Evolutionary conservation across 192 early-diverging fungal genomes (phyloP), one percentile per base, ranked within the genome.

Genomic region (Helicostylum pulchrum): DNA sequence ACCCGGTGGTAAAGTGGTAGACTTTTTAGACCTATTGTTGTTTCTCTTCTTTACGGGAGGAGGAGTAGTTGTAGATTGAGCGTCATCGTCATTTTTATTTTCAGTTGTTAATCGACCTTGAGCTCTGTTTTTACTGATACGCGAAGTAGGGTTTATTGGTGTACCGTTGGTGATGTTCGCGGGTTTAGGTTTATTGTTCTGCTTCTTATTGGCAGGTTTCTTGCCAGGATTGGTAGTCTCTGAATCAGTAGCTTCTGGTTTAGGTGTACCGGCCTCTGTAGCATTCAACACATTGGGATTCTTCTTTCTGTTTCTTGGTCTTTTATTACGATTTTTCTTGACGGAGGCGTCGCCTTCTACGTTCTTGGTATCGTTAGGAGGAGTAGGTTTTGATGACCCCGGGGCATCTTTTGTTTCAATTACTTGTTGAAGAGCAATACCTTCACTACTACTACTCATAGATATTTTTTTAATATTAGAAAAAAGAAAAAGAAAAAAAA

Each of bases 61-160:
- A 0, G 39, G 52, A 14, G 34, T 44, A 7, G 39, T 34, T 39
- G 17, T 8, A n/a, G 26, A 14, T 53, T 23, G 19, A 4, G 58
- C n/a, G 12, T 30, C 43, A 19, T 23, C 39, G 45, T 32, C n/a
- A 15, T 17, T 9, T 20, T 17, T 53, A 17, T 49, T 21, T 14
- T 45, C 56, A 44, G 36, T n/a, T 7, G 66, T 68, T 8, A 68
- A 43, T 23, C 56, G 43, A 49, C 26, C 61, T 43, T 68, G 67
- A 8, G 67, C 43, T 11, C 67, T 36, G 14, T 68, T 62, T 45
- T 62, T 68, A 26, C 62, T 61, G 31, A 56, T 17, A 19, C 12
- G 46, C 0, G 46, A 19, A 9, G 23, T 2, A 45, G 52, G 53
- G 34, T 56, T 42, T 31, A 1, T 19, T 58, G 31, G 7, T 31